Evolutionary conservation across 2,329 filamentous ascomycete species (phyloP).

Genomic region (Rhytidhysteron rufulum): DNA sequence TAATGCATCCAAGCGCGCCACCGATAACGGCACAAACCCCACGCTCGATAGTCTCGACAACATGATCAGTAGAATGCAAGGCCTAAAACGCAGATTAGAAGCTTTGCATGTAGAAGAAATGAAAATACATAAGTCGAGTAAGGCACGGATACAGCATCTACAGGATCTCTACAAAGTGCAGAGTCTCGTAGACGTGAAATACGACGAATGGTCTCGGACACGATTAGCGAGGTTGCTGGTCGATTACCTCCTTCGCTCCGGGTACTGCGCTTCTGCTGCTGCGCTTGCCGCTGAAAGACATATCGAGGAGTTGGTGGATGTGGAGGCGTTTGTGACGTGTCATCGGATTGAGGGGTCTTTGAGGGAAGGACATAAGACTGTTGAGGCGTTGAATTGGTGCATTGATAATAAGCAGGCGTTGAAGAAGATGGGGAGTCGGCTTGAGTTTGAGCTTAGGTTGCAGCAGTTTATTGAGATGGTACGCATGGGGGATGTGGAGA

Average conservation of each 20-base stretch:
- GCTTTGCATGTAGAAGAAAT: constrained; percentile 75
- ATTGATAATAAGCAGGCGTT: constrained; percentile 88
- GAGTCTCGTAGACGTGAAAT: constrained; percentile 84
- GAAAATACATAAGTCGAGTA: constrained; percentile 69
- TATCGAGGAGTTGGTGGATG: constrained; percentile 79
- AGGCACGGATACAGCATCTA: constrained; percentile 74
- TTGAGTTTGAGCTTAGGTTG: constrained; percentile 89
- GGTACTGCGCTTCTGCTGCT: constrained; percentile 73
- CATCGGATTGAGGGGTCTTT: constrained; percentile 73
- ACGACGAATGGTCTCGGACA: constrained; percentile 82
- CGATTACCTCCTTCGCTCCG: constrained; percentile 85
- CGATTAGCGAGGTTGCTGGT: constrained; percentile 80
- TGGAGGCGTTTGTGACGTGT: constrained; percentile 82
- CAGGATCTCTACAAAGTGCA: constrained; percentile 76
- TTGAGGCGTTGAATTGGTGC: constrained; percentile 85
- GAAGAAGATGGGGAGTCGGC: constrained; percentile 79
- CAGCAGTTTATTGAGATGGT: constrained; percentile 95
- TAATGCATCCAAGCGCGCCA: constrained; percentile 11
- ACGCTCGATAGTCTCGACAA: constrained; percentile 76
- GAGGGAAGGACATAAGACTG: constrained; percentile 60
- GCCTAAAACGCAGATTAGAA: constrained; percentile 82
- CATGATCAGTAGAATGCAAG: constrained; percentile 81
- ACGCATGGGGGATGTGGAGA: constrained; percentile 55
- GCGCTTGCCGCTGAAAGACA: constrained; percentile 70
- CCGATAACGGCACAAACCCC: constrained; percentile 20